Evolutionary conservation across 345 rosid genomes (phyloP), one percentile per base, ranked within the genome.

Genomic region (Eucalyptus rudis): DNA sequence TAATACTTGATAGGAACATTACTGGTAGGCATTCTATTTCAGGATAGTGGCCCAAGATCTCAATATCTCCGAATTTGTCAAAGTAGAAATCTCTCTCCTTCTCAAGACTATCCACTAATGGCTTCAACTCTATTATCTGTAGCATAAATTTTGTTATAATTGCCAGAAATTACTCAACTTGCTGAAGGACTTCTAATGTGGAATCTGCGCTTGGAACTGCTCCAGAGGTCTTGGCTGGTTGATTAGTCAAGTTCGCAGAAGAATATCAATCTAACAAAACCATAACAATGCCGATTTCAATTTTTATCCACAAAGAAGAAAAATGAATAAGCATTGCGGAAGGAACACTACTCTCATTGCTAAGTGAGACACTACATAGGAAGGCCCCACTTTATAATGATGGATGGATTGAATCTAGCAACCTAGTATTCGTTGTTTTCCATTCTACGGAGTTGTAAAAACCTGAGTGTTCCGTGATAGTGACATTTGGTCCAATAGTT

Each of bases 11-110:
- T 6, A 33, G 81, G 88, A 86, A 86, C 87, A 89, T 10, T 94
- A 98, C 99, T 50, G 95, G 93, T 49, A 94, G 91, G 90, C 92
- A 89, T 85, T 98, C 98, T 13, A 94, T 92, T 89, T 90, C 95
- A 33, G 94, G 95, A 85, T 90, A 94, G 90, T 95, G 97, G 91
- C 98, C 95, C 89, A 97, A 88, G 52, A 96, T 96, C 94, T 97
- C 99, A 17, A 97, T 94, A 86, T 97, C 99, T 91, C 99, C 93
- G 64, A 97, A 91, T 91, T 97, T 98, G 7, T 92, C 95, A 88
- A 98, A 97, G 89, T 98, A 97, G 92, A 96, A 96, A 90, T 96
- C 98, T 91, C 99, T 94, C 92, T 98, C 99, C 93, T 98, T 98
- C 90, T 98, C 99, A 83, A 97, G 96, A 90, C 97, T 93, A 89